A percentile compares a stretch with the other conserved stretches of the same genome.
Evolutionary conservation across 2,329 filamentous ascomycete species (phyloP).

Genomic region (Botrytis medusae): DNA sequence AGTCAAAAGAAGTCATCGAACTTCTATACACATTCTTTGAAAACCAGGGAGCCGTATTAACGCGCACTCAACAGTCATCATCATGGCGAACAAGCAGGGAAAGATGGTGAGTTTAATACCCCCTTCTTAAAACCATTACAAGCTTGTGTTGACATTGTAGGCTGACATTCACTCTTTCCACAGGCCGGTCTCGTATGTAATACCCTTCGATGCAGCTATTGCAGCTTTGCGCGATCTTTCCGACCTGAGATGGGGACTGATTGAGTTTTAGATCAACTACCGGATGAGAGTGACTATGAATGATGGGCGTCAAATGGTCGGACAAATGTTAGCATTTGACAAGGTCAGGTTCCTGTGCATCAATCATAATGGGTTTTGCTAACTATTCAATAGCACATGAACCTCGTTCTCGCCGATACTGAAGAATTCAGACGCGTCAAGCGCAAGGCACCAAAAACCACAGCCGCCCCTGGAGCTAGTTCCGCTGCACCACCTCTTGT

Average conservation of each 20-base stretch:
- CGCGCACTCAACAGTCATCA: slow-evolving; percentile 48
- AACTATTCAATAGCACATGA: slow-evolving; percentile 76
- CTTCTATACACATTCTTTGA: slow-evolving; percentile 42
- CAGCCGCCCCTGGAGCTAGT: slow-evolving; percentile 53
- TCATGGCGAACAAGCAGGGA: slow-evolving; percentile 89
- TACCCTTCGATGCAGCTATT: slow-evolving; percentile 31
- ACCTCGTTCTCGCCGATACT: slow-evolving; percentile 95
- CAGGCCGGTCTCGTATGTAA: slow-evolving; percentile 71
- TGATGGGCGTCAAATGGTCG: slow-evolving; percentile 94
- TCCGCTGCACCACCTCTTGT: slow-evolving; percentile 65
- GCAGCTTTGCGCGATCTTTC: slow-evolving; percentile 39
- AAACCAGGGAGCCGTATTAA: slow-evolving; percentile 40
- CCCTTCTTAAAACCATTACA: slow-evolving; percentile 41
- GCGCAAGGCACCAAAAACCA: slow-evolving; percentile 73
- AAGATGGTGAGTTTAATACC: slow-evolving; percentile 82
- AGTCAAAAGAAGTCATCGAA: slow-evolving; percentile 38
- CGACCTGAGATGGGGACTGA: slow-evolving; percentile 28
- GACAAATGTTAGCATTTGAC: slow-evolving; percentile 97
- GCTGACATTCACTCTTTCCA: slow-evolving; percentile 57
- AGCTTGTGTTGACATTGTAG: slow-evolving; percentile 53
- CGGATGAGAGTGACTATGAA: slow-evolving; percentile 96
- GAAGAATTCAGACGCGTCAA: slow-evolving; percentile 95
- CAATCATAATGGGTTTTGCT: neutral
- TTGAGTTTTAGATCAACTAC: slow-evolving; percentile 81
- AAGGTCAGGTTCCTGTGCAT: slow-evolving; percentile 59